Evolutionary conservation across 2,329 filamentous ascomycete genomes (phyloP).

Genomic region (Pseudonectria buxi): DNA sequence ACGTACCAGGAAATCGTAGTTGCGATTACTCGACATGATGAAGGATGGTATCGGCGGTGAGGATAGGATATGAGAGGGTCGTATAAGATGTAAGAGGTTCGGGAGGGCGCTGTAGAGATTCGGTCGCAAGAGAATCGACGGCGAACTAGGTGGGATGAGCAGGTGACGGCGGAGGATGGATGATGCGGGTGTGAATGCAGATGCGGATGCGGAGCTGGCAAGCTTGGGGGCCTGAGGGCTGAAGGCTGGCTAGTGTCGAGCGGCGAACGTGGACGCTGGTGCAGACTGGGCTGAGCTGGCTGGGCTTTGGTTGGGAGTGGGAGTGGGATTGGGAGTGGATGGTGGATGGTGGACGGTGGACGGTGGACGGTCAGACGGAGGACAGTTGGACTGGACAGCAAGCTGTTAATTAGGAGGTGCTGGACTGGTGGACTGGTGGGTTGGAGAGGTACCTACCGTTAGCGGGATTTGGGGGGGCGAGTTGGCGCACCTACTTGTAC

Average conservation of each 20-base stretch:
- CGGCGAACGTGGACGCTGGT: background rate
- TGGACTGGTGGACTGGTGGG: too few relatives aligned
- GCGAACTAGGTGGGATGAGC: conserved; percentile 6
- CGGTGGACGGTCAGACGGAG: too few relatives aligned
- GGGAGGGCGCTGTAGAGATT: conserved; percentile 1
- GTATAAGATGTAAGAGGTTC: conserved; percentile 2
- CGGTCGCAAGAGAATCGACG: conserved; percentile 1
- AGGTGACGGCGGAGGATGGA: conserved; percentile 3
- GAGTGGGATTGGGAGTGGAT: too few relatives aligned
- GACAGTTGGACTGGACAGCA: too few relatives aligned
- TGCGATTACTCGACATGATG: conserved; percentile 91
- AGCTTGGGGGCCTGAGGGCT: conserved; percentile 6
- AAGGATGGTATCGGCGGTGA: conserved; percentile 15
- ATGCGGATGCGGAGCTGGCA: too few relatives aligned
- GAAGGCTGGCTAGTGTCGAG: conserved; percentile 8
- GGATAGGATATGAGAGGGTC: conserved; percentile 7
- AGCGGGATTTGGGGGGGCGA: too few relatives aligned
- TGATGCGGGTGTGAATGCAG: conserved; percentile 1
- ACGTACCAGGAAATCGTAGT: conserved; percentile 97
- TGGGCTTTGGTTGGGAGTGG: background rate
- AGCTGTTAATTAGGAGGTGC: too few relatives aligned
- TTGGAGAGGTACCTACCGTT: too few relatives aligned
- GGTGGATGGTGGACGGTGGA: too few relatives aligned
- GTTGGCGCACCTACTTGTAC: too few relatives aligned
- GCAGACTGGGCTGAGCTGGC: background rate